Base-by-base conservation (phyloP, 2,329 filamentous ascomycete species). In the Lomentospora prolificans region DNA sequence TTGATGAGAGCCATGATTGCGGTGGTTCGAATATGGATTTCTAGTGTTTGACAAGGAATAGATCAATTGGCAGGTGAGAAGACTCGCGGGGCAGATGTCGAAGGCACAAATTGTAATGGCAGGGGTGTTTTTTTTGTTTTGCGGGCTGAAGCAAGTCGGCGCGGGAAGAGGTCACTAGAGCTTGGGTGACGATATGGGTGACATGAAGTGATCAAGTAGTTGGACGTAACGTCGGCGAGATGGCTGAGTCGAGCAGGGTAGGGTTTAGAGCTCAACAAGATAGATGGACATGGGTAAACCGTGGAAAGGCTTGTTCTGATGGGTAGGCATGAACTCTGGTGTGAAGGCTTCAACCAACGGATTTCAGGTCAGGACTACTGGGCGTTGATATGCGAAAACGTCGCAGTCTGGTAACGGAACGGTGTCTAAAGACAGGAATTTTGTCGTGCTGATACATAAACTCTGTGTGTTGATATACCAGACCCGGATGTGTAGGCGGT, bases 371-470 rank as follows among this genome's bases (percentile, higher is more conserved):
- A 73, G 84, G 84, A 80, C 87, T 91, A 87, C 89, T 89, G 81
- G 85, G 88, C 85, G 89, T 95, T 85, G 85, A 81, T 87, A 89
- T 90, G 84, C 90, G 90, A 89, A 95, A 95, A 82, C 86, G 81
- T 84, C 91, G 90, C 88, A 95, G 89, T 88, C 90, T 89, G 80
- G 89, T 84, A 80, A 89, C 89, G 82, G 86, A 85, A 78, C 86
- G 85, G 86, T 92, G 86, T 89, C 86, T 89, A 85, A 89, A 90
- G 85, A 90, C 85, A 87, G 88, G 84, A 84, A 82, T 82, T 70
- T 80, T 72, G 85, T 87, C 87, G 89, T 89, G 87, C 89, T 90
- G 90, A 96, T 95, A 95, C 90, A 95, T 95, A 95, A 88, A 95
- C 90, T 87, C 68, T 69, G 68, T 67, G 66, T 71, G 64, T 61